phyloP scores from a whole-genome alignment of 768 basidiomycete species.

The Hydnum rufescens region DNA sequence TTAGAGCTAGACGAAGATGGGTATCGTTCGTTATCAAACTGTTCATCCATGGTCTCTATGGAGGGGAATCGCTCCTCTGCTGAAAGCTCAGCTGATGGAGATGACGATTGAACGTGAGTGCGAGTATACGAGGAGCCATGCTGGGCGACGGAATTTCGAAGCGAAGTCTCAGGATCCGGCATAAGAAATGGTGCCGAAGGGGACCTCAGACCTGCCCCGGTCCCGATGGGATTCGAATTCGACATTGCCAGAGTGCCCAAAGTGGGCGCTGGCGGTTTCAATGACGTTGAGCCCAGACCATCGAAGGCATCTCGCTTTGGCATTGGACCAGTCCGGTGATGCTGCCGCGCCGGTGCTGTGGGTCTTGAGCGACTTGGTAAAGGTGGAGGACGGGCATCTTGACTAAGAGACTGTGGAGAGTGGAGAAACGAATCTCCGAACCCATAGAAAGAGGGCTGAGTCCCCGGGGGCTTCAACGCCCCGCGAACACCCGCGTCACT shows the following conservation, averaged over 20 bases:
- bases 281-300: constrained; percentile 37
- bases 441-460: too few species aligned
- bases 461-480: too few species aligned
- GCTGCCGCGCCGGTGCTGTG: background rate
- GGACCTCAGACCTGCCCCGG: background rate
- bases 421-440: constrained; percentile 41
- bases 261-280: constrained; percentile 36
- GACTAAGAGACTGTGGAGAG: background rate
- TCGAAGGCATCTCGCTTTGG: constrained; percentile 46
- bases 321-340: constrained; percentile 3
- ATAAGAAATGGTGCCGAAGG: background rate
- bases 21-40: background rate
- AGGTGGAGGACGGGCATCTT: background rate
- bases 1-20: background rate
- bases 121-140: background rate
- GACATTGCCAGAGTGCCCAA: constrained; percentile 16
- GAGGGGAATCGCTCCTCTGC: constrained; percentile 71
- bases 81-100: constrained; percentile 16
- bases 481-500: too few species aligned
- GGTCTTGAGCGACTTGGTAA: constrained; percentile 1
- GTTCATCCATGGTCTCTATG: constrained; percentile 53
- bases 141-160: background rate
- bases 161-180: background rate
- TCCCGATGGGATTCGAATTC: background rate
- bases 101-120: background rate